phyloP scores from a whole-genome alignment of 2,329 filamentous ascomycete species.

The Fusarium subglutinans region DNA sequence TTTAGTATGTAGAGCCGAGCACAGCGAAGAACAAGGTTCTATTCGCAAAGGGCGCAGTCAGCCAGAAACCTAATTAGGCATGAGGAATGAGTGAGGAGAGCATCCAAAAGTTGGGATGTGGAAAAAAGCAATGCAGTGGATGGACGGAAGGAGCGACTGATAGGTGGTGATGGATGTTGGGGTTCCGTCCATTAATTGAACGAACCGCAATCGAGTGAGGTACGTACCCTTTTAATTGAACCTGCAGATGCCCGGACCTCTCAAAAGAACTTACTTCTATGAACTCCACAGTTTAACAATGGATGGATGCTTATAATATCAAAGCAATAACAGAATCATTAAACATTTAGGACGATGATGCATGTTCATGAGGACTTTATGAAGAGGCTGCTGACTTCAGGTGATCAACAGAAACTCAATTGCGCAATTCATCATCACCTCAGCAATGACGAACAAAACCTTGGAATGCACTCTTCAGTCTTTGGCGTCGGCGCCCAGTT shows the following conservation, averaged over 20 bases:
- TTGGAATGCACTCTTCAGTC: slow-evolving; percentile 16
- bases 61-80: slow-evolving; percentile 23
- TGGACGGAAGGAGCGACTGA: slow-evolving; percentile 17
- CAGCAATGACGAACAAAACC: neutral
- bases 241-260: slow-evolving; percentile 2
- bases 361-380: neutral
- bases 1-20: slow-evolving; percentile 1
- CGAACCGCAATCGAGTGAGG: slow-evolving; percentile 1
- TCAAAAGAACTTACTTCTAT: slow-evolving; percentile 12
- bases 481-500: slow-evolving; percentile 4
- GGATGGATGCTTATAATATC: neutral
- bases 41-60: slow-evolving; percentile 16
- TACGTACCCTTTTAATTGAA: slow-evolving; percentile 37
- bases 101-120: slow-evolving; percentile 5
- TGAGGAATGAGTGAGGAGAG: slow-evolving; percentile 9
- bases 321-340: neutral
- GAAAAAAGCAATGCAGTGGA: slow-evolving; percentile 14
- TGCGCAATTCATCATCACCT: neutral
- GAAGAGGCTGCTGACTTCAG: neutral
- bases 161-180: slow-evolving; percentile 26
- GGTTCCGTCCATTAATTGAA: slow-evolving; percentile 24
- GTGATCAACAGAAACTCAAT: neutral
- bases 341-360: neutral
- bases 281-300: slow-evolving; percentile 7
- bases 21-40: slow-evolving; percentile 15